Conservation (phyloP, 2,329 filamentous ascomycete genomes). For the Aphanocladium album region DNA sequence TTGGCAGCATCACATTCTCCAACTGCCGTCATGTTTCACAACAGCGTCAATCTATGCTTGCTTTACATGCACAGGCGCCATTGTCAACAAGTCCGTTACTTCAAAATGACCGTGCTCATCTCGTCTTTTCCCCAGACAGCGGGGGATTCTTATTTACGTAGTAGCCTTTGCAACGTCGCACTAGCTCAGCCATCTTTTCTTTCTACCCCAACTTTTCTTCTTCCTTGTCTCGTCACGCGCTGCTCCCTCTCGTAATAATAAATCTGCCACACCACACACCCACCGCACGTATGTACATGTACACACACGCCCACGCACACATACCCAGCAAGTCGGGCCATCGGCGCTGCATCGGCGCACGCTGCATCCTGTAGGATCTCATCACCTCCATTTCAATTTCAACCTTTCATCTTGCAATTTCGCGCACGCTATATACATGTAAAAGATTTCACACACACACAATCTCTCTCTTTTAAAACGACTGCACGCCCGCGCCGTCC, state of each 20-base stretch:
- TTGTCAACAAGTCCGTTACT: neutral
- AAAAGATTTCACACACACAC: neutral
- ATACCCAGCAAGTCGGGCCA: neutral
- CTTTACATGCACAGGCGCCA: neutral
- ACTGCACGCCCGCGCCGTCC: slow-evolving; percentile 10
- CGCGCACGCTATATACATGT: no score
- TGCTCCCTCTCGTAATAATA: neutral
- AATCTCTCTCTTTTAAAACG: neutral
- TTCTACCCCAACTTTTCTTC: slow-evolving; percentile 1
- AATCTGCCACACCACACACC: neutral
- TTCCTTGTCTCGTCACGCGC: neutral
- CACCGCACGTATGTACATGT: no score
- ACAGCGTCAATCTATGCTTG: neutral
- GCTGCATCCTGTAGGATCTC: neutral
- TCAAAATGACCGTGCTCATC: neutral
- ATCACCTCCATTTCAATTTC: no score
- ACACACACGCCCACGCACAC: no score
- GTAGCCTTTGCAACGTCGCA: neutral
- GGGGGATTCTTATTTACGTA: neutral
- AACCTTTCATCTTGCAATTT: no score
- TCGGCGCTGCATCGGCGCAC: neutral
- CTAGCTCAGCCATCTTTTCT: slow-evolving; percentile 6
- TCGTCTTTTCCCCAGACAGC: neutral
- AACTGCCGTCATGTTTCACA: no score
- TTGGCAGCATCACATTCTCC: no score